Base-by-base conservation (phyloP, 352 stramenopile genomes). In the Pythium chondricola region DNA sequence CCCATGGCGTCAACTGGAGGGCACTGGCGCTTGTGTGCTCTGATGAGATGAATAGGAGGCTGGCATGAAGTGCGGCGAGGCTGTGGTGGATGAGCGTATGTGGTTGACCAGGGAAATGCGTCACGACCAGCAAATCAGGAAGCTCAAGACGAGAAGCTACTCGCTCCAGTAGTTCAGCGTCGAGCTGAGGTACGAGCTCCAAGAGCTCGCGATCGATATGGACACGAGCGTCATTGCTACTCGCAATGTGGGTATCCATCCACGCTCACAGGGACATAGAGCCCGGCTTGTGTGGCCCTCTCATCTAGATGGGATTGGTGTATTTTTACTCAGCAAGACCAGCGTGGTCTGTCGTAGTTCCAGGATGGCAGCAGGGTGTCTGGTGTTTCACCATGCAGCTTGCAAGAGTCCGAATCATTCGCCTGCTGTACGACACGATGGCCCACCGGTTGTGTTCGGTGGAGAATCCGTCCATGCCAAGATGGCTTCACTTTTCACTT, bases 71-170 rank as follows among this genome's bases (percentile, higher is more conserved):
- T 21, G 52, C 48, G 20, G 59, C 61, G 4, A 80, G 38, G 5
- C 71, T 50, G 5, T 60, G 56, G 26, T 75, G 58, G 25, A 85
- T 51, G 2, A 79, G 48, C 25, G 62, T 40, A 27, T 83, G 67
- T 2, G 74, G 74, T 25, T 82, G 61, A 0, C 32, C 33, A 11
- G 71, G 56, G 30, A 79, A 74, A 18, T 57, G 62, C 33, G 57
- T 65, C 5, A 88, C 58, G 13, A 51, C 69, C 14, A 44, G 52
- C 36, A 88, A 43, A 24, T 88, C 74, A 10, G 67, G 52, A 10
- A 66, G 54, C 29, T 51, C 63, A 5, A 88, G 54, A 1, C 41
- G 45, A 9, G 31, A 33, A 3, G 36, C 54, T 7, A 25, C 16
- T 2, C 4, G 17, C 35, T 62, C 54, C n/a, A 56, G 44, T 1